Evolutionary conservation across 805 yeast species (phyloP).

Genomic region (Wickerhamiella azymoides): DNA sequence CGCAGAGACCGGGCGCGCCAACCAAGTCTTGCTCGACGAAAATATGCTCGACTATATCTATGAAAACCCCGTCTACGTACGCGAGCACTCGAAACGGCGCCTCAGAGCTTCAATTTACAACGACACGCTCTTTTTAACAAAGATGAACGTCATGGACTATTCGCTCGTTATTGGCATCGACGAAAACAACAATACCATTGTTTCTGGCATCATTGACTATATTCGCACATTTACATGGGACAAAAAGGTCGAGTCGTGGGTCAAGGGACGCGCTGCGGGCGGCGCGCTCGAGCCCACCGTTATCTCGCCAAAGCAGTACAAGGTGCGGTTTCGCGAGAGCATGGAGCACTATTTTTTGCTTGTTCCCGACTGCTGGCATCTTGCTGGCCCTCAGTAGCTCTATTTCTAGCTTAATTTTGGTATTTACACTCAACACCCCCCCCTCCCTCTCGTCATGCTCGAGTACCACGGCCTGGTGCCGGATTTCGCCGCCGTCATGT

Average conservation of each 20-base stretch:
- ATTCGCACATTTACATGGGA: slow-evolving; percentile 97
- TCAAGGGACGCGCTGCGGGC: slow-evolving; percentile 79
- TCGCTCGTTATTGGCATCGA: slow-evolving; percentile 91
- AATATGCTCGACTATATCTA: slow-evolving; percentile 97
- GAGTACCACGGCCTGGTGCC: slow-evolving; percentile 19
- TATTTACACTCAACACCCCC: too few species aligned
- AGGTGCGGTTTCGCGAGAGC: slow-evolving; percentile 88
- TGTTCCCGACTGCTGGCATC: slow-evolving; percentile 59
- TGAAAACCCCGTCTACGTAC: slow-evolving; percentile 87
- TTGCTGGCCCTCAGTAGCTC: neutral
- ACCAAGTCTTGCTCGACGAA: slow-evolving; percentile 89
- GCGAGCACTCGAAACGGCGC: slow-evolving; percentile 79
- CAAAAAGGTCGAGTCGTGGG: slow-evolving; percentile 96
- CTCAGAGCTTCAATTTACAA: slow-evolving; percentile 85
- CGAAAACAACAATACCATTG: slow-evolving; percentile 41
- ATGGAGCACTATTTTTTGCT: slow-evolving; percentile 91
- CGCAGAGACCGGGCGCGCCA: slow-evolving; percentile 87
- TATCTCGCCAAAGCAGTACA: slow-evolving; percentile 91
- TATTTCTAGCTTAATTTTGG: too few species aligned
- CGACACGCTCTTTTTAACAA: slow-evolving; percentile 83
- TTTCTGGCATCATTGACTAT: slow-evolving; percentile 90
- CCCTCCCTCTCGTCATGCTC: neutral
- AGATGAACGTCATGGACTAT: slow-evolving; percentile 98
- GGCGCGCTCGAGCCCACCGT: slow-evolving; percentile 92
- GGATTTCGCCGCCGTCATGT: slow-evolving; percentile 75